Percentiles rank a stretch among this genome's conserved stretches.
Evolutionary conservation across 768 basidiomycete species (phyloP).

Genomic region (Kwoniella shandongensis): DNA sequence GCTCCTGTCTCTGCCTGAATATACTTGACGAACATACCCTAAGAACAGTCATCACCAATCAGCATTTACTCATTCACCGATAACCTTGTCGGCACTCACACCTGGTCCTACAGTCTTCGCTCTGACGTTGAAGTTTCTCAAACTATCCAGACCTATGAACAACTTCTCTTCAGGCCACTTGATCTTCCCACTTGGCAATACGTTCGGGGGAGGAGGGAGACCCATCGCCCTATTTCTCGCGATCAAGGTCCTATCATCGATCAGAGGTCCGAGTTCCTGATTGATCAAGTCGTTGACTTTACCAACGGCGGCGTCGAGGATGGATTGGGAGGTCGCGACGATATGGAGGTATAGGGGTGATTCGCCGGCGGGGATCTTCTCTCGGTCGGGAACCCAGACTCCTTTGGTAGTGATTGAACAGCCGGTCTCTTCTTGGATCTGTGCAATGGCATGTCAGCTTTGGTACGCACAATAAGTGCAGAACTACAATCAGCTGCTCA

Average conservation of each 20-base stretch:
- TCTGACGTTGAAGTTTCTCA: constrained; percentile 94
- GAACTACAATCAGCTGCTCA: not conserved
- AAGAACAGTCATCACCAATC: constrained; percentile 6
- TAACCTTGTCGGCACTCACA: constrained; percentile 57
- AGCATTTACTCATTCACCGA: not conserved
- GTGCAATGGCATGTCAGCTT: constrained; percentile 7
- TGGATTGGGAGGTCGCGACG: constrained; percentile 61
- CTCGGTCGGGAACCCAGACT: constrained; percentile 90
- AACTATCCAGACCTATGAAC: constrained; percentile 79
- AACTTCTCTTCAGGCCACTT: constrained; percentile 99
- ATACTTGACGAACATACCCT: constrained; percentile 97
- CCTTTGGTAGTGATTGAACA: constrained; percentile 91
- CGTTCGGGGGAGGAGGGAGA: constrained; percentile 34
- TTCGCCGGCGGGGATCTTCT: constrained; percentile 86
- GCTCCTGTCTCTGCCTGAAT: constrained; percentile 96
- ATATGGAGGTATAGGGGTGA: constrained; percentile 93
- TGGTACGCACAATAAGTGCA: no score
- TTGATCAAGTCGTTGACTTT: constrained; percentile 55
- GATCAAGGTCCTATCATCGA: constrained; percentile 53
- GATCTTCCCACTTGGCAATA: constrained; percentile 53
- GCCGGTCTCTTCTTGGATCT: constrained; percentile 92
- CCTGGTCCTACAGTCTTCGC: constrained; percentile 96
- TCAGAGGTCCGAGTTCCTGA: constrained; percentile 55
- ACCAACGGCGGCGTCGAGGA: constrained; percentile 53
- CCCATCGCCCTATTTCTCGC: constrained; percentile 52